A percentile compares a stretch with the other conserved stretches of the same genome.
Conservation (phyloP, 2,329 filamentous ascomycete species). For the Trichoderma harzianum region DNA sequence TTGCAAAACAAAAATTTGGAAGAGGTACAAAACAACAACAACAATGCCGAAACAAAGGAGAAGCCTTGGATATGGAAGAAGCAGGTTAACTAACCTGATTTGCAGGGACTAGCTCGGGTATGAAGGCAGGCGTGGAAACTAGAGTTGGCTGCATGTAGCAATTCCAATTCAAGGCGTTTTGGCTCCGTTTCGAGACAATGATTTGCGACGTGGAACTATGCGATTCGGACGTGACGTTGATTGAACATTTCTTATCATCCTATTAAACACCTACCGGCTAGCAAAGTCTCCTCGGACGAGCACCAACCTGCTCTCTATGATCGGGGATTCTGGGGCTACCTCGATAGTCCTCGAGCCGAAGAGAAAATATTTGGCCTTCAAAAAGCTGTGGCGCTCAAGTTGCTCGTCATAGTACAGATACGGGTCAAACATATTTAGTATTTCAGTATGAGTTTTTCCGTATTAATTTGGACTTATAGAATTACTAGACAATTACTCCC, state of each 20-base stretch:
- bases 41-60: neutral
- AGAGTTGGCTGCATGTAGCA: slow-evolving; percentile 45
- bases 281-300: slow-evolving; percentile 53
- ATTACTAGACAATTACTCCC: neutral
- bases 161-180: slow-evolving; percentile 46
- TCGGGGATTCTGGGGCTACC: slow-evolving; percentile 55
- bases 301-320: slow-evolving; percentile 35
- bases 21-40: slow-evolving; percentile 21
- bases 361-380: slow-evolving; percentile 54
- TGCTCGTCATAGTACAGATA: slow-evolving; percentile 62
- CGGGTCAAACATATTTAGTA: slow-evolving; percentile 52
- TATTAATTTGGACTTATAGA: slow-evolving; percentile 2
- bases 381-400: slow-evolving; percentile 59
- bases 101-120: slow-evolving; percentile 35
- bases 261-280: slow-evolving; percentile 41
- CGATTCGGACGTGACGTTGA: slow-evolving; percentile 29
- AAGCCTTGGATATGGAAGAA: neutral
- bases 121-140: slow-evolving; percentile 40
- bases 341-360: slow-evolving; percentile 58
- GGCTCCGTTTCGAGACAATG: slow-evolving; percentile 43
- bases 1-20: slow-evolving; percentile 8
- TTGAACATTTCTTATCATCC: slow-evolving; percentile 24
- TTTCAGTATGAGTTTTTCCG: slow-evolving; percentile 2
- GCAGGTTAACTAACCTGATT: slow-evolving; percentile 17
- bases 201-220: slow-evolving; percentile 25